Evolutionary conservation across 257 asterid genomes (phyloP).

Genomic region (Nicotiana attenuata): DNA sequence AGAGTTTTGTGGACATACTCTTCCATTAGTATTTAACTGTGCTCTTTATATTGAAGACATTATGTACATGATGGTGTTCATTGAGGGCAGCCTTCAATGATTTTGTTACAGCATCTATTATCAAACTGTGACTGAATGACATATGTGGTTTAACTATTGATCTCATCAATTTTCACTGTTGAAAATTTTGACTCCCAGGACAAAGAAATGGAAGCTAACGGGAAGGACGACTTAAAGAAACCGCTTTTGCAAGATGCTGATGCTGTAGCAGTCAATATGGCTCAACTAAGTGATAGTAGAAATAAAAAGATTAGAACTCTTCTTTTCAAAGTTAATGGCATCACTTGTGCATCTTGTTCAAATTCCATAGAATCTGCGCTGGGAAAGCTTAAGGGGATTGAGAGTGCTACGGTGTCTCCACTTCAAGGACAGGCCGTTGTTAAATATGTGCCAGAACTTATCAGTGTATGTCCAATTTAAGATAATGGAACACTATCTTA

Average conservation of each 20-base stretch:
- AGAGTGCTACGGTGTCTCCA: slow-evolving; percentile 65
- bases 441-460: slow-evolving; percentile 58
- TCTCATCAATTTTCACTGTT: background rate
- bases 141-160: background rate
- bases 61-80: background rate
- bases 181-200: slow-evolving; percentile 11
- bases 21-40: background rate
- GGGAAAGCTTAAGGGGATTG: slow-evolving; percentile 59
- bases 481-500: background rate
- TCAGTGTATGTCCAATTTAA: slow-evolving; percentile 52
- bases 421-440: slow-evolving; percentile 97
- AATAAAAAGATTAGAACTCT: slow-evolving; percentile 60
- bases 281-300: slow-evolving; percentile 16
- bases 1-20: background rate
- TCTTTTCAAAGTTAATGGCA: slow-evolving; percentile 72
- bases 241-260: slow-evolving; percentile 60
- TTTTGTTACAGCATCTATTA: background rate
- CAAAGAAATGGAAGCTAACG: slow-evolving; percentile 52
- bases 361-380: slow-evolving; percentile 81
- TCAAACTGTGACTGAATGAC: background rate
- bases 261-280: slow-evolving; percentile 41
- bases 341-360: slow-evolving; percentile 86
- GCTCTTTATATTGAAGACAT: background rate
- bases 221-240: slow-evolving; percentile 53
- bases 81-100: background rate